These are phyloP conservation scores for Corymbia maculata DNA, from an alignment of 345 rosid genomes.

Conservation along the genomic window DNA sequence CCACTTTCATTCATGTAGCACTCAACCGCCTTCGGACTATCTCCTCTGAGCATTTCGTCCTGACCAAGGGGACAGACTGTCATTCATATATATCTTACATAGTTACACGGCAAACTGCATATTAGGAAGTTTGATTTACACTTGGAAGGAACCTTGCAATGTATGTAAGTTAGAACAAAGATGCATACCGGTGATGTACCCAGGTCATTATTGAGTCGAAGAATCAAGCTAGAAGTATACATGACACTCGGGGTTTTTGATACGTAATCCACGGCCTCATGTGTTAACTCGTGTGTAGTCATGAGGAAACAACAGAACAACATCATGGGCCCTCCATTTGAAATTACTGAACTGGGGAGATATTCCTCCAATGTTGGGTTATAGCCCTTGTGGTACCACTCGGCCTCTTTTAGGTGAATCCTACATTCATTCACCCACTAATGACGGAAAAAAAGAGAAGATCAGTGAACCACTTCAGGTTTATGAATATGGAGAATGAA, in stretches of 20 bases:
- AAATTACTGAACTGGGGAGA: not conserved
- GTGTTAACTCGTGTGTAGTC: not conserved
- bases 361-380: constrained; percentile 4
- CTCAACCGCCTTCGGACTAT: constrained; percentile 3
- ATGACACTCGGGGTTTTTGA: not conserved
- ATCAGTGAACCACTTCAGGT: not conserved
- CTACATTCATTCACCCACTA: constrained; percentile 3
- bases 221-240: not conserved
- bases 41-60: constrained; percentile 12
- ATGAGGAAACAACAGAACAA: not conserved
- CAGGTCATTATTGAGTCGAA: constrained; percentile 3
- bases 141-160: not conserved
- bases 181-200: constrained; percentile 1
- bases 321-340: not conserved
- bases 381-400: constrained; percentile 4
- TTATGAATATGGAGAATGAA: not conserved
- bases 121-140: not conserved
- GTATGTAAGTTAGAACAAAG: not conserved
- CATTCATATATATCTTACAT: not conserved
- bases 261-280: not conserved
- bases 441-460: not conserved
- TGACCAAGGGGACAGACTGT: not conserved
- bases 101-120: not conserved
- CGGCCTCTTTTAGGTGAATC: not conserved
- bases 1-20: constrained; percentile 9